phyloP scores from a whole-genome alignment of 108 stramenopile species.

The Aurantiochytrium sp. region DNA sequence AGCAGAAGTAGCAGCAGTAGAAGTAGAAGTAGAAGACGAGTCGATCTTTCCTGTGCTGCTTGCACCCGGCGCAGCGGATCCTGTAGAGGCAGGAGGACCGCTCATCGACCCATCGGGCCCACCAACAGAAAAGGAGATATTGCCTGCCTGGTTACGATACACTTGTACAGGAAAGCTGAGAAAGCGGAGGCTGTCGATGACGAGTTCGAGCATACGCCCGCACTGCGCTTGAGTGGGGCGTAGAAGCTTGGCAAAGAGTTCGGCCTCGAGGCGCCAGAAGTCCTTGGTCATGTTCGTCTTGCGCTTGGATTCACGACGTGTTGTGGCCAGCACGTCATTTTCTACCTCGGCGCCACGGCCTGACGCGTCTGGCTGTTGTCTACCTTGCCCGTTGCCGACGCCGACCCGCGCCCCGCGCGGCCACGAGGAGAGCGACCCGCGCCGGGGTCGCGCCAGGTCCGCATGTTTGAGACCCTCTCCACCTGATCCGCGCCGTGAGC shows the following conservation, averaged over 20 bases:
- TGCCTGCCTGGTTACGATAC: background rate
- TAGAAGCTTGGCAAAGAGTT: background rate
- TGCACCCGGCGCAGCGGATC: no score
- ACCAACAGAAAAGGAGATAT: background rate
- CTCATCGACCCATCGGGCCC: no score
- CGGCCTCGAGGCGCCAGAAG: background rate
- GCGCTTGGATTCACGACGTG: background rate
- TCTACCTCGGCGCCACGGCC: background rate
- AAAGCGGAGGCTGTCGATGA: background rate
- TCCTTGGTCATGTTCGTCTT: background rate
- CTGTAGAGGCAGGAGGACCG: no score
- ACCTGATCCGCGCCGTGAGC: background rate
- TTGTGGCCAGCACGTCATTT: background rate
- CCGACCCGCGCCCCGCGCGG: background rate
- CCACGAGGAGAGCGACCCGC: background rate
- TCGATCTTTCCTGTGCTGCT: no score
- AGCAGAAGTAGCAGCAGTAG: no score
- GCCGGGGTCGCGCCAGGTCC: background rate
- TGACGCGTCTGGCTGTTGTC: background rate
- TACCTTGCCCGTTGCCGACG: background rate
- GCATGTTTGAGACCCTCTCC: background rate
- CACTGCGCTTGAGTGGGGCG: conserved; percentile 1
- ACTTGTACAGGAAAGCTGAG: background rate
- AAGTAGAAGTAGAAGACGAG: no score
- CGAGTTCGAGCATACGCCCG: conserved; percentile 1